Evolutionary conservation across 192 early-diverging fungal species (phyloP).

Genomic region (Rhizoclosmatium globosum): DNA sequence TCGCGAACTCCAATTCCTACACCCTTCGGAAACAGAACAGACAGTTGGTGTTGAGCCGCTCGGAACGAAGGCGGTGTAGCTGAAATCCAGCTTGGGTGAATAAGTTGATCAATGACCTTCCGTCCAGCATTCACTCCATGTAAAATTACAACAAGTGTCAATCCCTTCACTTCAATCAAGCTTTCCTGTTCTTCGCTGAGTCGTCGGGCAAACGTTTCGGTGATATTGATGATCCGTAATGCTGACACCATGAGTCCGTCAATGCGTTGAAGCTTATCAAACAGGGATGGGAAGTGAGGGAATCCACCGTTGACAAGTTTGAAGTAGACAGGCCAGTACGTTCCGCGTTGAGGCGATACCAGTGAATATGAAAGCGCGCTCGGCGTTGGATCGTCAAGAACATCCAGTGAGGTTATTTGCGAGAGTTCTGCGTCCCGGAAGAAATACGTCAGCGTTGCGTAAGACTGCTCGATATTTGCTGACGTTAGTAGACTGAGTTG

Average conservation of each 20-base stretch:
- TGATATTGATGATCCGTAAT: no score
- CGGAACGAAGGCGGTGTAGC: background rate
- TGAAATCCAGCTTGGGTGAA: background rate
- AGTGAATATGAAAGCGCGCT: slow-evolving; percentile 11
- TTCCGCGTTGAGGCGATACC: slow-evolving; percentile 11
- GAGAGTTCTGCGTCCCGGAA: slow-evolving; percentile 21
- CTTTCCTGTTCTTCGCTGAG: no score
- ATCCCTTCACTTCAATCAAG: background rate
- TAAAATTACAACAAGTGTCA: background rate
- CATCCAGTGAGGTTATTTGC: background rate
- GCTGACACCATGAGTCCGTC: background rate
- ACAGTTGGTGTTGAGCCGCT: slow-evolving; percentile 5
- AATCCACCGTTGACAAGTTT: no score
- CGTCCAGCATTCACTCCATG: background rate
- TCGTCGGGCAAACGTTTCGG: no score
- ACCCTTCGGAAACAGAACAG: slow-evolving; percentile 13
- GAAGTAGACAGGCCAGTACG: background rate
- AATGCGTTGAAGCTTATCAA: no score
- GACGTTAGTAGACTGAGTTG: slow-evolving; percentile 5
- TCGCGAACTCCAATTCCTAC: slow-evolving; percentile 14
- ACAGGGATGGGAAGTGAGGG: no score
- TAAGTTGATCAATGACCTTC: background rate
- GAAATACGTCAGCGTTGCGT: slow-evolving; percentile 21
- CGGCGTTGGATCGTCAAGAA: background rate
- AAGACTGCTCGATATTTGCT: slow-evolving; percentile 16